Evolutionary conservation across 2,329 filamentous ascomycete genomes (phyloP).

Genomic region (Aureobasidium musti): DNA sequence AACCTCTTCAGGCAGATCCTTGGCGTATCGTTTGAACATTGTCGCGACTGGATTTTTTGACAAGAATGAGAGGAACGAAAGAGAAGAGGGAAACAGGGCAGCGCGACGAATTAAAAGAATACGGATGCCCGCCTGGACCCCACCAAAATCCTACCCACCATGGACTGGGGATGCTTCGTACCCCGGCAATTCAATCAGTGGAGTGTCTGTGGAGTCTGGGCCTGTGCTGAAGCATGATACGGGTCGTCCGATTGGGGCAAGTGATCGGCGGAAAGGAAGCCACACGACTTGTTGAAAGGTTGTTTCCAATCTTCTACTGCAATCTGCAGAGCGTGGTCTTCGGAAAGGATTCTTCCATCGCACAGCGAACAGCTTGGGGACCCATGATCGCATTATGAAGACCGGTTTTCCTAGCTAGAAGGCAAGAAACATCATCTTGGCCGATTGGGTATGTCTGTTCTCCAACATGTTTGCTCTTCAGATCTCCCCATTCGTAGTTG

Average conservation of each 20-base stretch:
- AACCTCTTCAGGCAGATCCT: conserved; percentile 67
- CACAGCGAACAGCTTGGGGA: no score
- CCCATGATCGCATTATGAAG: no score
- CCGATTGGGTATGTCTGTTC: neutral
- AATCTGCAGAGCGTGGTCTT: no score
- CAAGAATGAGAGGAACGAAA: neutral
- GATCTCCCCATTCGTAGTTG: no score
- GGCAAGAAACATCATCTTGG: no score
- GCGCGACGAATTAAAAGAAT: neutral
- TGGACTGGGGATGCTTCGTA: neutral
- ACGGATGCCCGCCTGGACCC: neutral
- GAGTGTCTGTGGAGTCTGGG: conserved; percentile 6
- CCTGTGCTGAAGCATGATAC: no score
- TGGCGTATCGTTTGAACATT: conserved; percentile 50
- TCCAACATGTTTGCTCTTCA: no score
- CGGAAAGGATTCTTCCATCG: no score
- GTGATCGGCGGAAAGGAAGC: neutral
- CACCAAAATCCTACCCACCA: neutral
- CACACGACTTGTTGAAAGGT: neutral
- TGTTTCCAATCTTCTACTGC: no score
- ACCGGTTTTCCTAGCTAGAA: no score
- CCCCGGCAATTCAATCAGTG: conserved; percentile 1
- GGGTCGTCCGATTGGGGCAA: neutral
- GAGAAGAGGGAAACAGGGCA: neutral
- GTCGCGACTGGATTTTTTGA: conserved; percentile 27